Evolutionary conservation across 768 basidiomycete genomes (phyloP).

Genomic region (Lactarius quietus): DNA sequence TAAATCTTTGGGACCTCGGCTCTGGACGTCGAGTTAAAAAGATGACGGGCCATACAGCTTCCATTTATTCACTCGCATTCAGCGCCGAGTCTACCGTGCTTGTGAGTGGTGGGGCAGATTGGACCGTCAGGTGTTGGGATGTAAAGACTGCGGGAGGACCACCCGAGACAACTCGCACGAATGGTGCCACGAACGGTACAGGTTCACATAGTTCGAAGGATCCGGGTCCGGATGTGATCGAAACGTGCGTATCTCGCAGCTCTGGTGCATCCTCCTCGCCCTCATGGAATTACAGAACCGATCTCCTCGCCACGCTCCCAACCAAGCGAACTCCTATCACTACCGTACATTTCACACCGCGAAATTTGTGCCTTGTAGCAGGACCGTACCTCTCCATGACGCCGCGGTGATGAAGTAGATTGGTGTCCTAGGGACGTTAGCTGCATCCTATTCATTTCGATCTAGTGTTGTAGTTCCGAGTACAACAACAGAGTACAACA

Average conservation of each 20-base stretch:
- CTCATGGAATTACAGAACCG: constrained; percentile 48
- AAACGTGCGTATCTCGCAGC: constrained; percentile 56
- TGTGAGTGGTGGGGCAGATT: constrained; percentile 89
- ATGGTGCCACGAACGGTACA: constrained; percentile 40
- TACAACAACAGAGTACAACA: background rate
- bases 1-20: constrained; percentile 95
- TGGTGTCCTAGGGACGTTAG: background rate
- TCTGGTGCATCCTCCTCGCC: constrained; percentile 15
- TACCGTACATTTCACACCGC: constrained; percentile 90
- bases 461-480: background rate
- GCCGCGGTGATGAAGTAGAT: constrained; percentile 17
- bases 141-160: constrained; percentile 74
- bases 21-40: constrained; percentile 95
- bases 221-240: constrained; percentile 49
- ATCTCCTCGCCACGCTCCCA: constrained; percentile 86
- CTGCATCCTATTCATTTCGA: constrained; percentile 12
- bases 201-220: constrained; percentile 26
- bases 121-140: constrained; percentile 99
- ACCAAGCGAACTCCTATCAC: constrained; percentile 95
- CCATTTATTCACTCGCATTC: constrained; percentile 88
- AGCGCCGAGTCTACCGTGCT: constrained; percentile 88
- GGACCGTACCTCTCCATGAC: constrained; percentile 69
- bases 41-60: constrained; percentile 89
- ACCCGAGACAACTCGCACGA: constrained; percentile 54
- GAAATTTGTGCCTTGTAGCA: constrained; percentile 89